Conservation (phyloP, 129 eudicot genomes). For the Daucus carota region DNA sequence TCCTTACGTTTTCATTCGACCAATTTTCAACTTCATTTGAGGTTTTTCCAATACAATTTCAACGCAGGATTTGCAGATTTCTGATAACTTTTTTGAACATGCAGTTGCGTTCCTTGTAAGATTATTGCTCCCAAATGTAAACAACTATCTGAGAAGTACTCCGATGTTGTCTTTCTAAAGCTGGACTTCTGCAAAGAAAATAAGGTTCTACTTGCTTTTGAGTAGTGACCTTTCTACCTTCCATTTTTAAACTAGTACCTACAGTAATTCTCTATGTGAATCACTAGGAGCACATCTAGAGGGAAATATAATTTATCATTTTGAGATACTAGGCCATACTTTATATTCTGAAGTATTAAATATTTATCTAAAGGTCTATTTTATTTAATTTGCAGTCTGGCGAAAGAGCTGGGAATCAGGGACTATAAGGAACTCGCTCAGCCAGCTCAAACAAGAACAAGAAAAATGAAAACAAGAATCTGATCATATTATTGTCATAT, state of each 20-base stretch:
- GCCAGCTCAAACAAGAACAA: background rate
- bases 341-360: background rate
- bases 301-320: too few relatives aligned
- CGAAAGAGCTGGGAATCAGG: slow-evolving; percentile 85
- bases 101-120: slow-evolving; percentile 97
- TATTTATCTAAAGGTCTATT: background rate
- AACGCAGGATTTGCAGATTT: background rate
- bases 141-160: slow-evolving; percentile 52
- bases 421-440: background rate
- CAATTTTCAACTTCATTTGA: too few relatives aligned
- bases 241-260: background rate
- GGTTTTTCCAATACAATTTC: too few relatives aligned
- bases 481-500: background rate
- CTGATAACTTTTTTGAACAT: background rate
- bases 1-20: too few relatives aligned
- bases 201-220: slow-evolving; percentile 34
- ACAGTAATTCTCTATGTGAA: too few relatives aligned
- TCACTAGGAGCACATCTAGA: too few relatives aligned
- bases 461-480: background rate
- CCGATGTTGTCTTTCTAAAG: slow-evolving; percentile 69
- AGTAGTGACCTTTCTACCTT: background rate
- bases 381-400: slow-evolving; percentile 44
- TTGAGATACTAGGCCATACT: too few relatives aligned
- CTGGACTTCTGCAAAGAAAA: slow-evolving; percentile 86
- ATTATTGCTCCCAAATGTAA: slow-evolving; percentile 73